Evolutionary conservation across 768 basidiomycete species (phyloP).

Genomic region (Psilocybe azurescens): DNA sequence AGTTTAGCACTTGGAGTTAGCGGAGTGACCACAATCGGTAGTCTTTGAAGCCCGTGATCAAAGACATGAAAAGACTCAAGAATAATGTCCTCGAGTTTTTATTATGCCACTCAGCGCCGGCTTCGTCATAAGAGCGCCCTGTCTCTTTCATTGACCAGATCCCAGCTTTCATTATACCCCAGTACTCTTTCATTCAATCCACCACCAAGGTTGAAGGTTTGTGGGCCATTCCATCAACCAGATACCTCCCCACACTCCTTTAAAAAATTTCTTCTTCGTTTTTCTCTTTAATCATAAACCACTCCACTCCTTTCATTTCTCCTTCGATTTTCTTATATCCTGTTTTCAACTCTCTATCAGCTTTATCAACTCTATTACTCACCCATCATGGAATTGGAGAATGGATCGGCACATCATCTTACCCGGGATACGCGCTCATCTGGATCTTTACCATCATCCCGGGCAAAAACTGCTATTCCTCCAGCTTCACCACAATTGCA

Average conservation of each 20-base stretch:
- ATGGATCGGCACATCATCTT: constrained; percentile 22
- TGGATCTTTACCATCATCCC: constrained; percentile 18
- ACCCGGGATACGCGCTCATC: constrained; percentile 17
- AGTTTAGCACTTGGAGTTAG: constrained; percentile 13
- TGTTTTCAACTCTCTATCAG: constrained; percentile 2
- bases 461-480: constrained; percentile 13
- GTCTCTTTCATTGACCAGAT: constrained; percentile 6
- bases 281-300: constrained; percentile 6
- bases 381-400: constrained; percentile 13
- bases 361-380: not conserved
- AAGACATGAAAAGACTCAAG: constrained; percentile 12
- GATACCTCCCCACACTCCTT: constrained; percentile 19
- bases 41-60: constrained; percentile 16
- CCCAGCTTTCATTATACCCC: constrained; percentile 13
- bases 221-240: constrained; percentile 8
- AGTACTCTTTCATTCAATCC: constrained; percentile 9
- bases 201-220: constrained; percentile 10
- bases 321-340: constrained; percentile 13
- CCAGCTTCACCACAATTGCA: constrained; percentile 7
- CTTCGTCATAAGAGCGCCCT: constrained; percentile 19
- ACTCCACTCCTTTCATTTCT: constrained; percentile 14
- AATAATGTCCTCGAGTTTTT: constrained; percentile 8
- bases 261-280: not conserved
- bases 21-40: constrained; percentile 12
- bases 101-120: constrained; percentile 17